Base-by-base conservation (phyloP, 345 rosid species). In the Hibiscus syriacus region DNA sequence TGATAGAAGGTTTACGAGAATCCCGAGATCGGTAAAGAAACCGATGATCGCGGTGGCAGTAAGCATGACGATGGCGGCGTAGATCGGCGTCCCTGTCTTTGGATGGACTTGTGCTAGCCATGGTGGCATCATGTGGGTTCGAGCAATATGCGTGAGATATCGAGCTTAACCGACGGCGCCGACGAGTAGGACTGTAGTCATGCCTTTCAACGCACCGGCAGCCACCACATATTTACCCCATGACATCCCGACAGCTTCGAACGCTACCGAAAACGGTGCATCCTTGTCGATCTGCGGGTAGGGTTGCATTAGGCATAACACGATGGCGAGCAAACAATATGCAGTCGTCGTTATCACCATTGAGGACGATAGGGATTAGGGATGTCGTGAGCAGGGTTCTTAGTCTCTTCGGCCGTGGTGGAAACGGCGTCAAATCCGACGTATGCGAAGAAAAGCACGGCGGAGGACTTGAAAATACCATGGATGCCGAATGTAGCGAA, bases 161-260 rank as follows among this genome's bases (percentile, higher is more conserved):
- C 98, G 78, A 12, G 97, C 95, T 69, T 88, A 92, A 19, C 97
- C 98, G 0, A 92, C 80, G 0, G 87, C 90, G 7, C 81, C 63
- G 3, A 87, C 98, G 0, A 92, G 88, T 38, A 92, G 56, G 23
- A 84, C 97, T 0, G 96, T 86, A 1, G 96, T 92, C 96, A 92
- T 89, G 39, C 96, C 97, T 71, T 88, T 81, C 41, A 90, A 71
- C 2, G 98, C 96, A 3, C 98, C 95, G 0, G 79, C 74, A 0
- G 97, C 90, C 0, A 92, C 98, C 0, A 92, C 64, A 64, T 88
- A 92, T 76, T 92, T 92, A 29, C 97, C 98, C 98, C 96, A 90
- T 50, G 66, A 71, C 93, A 73, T 71, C 19, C 96, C 97, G 1
- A 74, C 86, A 0, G 79, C 75, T 2, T 86, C 67, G 43, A 92